Evolutionary conservation across 129 eudicot genomes (phyloP).

Genomic region (Artemisia annua): DNA sequence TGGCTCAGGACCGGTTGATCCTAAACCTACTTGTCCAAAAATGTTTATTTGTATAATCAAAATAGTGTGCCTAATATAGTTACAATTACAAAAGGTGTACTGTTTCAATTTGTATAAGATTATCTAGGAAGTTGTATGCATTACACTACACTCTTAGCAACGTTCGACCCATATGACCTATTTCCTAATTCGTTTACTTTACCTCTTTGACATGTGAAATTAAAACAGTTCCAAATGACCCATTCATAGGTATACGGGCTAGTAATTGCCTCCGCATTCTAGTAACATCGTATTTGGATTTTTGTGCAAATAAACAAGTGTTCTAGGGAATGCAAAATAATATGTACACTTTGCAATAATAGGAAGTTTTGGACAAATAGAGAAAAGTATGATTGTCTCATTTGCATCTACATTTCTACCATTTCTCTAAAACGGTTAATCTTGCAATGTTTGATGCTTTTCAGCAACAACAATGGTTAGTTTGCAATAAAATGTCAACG

Average conservation of each 20-base stretch:
- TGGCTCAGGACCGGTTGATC: background rate
- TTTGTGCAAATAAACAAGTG: background rate
- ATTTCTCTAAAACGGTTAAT: slow-evolving; percentile 5
- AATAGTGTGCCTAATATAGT: no score
- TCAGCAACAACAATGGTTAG: slow-evolving; percentile 9
- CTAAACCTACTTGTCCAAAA: background rate
- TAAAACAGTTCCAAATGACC: background rate
- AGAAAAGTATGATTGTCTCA: background rate
- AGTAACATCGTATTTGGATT: slow-evolving; percentile 3
- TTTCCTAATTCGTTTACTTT: background rate
- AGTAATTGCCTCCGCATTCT: background rate
- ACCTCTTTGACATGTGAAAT: no score
- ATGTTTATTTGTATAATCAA: no score
- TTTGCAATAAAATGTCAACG: background rate
- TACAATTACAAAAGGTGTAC: no score
- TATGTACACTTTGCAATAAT: background rate
- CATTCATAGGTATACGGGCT: background rate
- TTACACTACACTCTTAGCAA: background rate
- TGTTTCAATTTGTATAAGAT: background rate
- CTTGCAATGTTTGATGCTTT: background rate
- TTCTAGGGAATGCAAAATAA: slow-evolving; percentile 7
- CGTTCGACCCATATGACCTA: background rate
- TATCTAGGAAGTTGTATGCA: background rate
- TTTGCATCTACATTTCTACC: slow-evolving; percentile 9
- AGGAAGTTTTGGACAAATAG: slow-evolving; percentile 5